Evolutionary conservation across 139 green algal genomes (phyloP).

Genomic region (Chara braunii): DNA sequence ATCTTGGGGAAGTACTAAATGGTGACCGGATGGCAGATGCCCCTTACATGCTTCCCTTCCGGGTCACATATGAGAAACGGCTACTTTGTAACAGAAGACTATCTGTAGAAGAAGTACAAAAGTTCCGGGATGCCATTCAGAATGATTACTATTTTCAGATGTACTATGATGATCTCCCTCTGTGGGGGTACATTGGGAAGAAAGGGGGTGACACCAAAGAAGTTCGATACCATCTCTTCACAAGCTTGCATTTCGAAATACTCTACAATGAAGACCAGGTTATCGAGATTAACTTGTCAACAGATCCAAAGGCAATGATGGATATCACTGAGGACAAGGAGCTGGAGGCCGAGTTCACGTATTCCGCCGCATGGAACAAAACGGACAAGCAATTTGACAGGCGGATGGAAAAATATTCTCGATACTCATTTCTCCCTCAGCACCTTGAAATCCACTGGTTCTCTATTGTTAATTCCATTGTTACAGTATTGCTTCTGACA

Average conservation of each 20-base stretch:
- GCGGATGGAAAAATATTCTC: slow-evolving; percentile 54
- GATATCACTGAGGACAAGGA: slow-evolving; percentile 48
- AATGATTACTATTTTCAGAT: slow-evolving; percentile 97
- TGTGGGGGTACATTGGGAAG: slow-evolving; percentile 82
- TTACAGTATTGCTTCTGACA: slow-evolving; percentile 55
- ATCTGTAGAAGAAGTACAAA: slow-evolving; percentile 62
- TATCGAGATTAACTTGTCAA: slow-evolving; percentile 80
- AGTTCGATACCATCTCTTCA: slow-evolving; percentile 50
- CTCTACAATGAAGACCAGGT: slow-evolving; percentile 52
- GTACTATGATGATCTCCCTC: slow-evolving; percentile 68
- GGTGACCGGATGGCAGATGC: slow-evolving; percentile 69
- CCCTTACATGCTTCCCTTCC: slow-evolving; percentile 79
- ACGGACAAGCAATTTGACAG: slow-evolving; percentile 44
- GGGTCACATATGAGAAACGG: slow-evolving; percentile 64
- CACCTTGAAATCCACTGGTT: slow-evolving; percentile 63
- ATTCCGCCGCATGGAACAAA: slow-evolving; percentile 50
- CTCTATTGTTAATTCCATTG: slow-evolving; percentile 53
- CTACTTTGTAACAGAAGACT: slow-evolving; percentile 74
- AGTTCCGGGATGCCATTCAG: slow-evolving; percentile 66
- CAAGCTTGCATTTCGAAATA: slow-evolving; percentile 55
- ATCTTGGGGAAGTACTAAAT: slow-evolving; percentile 71
- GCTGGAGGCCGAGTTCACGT: slow-evolving; percentile 47
- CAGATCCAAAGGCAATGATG: slow-evolving; percentile 51
- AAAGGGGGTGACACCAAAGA: slow-evolving; percentile 9
- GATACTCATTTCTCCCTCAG: slow-evolving; percentile 54